These are phyloP conservation scores for Arctium minus DNA, from an alignment of 129 eudicot species.

Conservation along the genomic window DNA sequence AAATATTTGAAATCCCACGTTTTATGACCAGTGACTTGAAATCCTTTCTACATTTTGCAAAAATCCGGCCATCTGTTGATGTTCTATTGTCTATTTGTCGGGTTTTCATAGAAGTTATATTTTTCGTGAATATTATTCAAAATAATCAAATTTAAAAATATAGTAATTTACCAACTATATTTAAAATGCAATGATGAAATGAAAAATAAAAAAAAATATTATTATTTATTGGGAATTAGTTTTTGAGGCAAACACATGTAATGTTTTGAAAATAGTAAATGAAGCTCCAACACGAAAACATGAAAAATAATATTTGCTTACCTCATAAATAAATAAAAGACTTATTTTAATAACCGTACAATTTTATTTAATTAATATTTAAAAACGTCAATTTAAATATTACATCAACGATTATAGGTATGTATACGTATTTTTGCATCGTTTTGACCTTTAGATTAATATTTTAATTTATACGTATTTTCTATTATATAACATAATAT, in stretches of 20 bases:
- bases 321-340: not conserved
- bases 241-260: not conserved
- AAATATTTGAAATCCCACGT: not conserved
- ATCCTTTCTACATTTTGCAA: not conserved
- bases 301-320: not conserved
- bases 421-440: not conserved
- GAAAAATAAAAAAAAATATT: no score
- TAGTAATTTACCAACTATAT: not conserved
- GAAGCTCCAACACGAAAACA: slow-evolving; percentile 16
- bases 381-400: no score
- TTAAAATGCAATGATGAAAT: no score
- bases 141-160: no score
- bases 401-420: not conserved
- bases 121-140: no score
- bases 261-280: not conserved
- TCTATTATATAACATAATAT: no score
- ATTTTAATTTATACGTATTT: no score
- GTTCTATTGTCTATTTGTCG: not conserved
- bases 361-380: no score
- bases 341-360: not conserved
- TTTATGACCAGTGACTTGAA: not conserved
- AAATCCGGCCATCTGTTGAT: not conserved
- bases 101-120: no score
- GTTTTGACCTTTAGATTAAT: not conserved
- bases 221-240: not conserved